Conservation (phyloP, 2,329 filamentous ascomycete species). For the Gliomastix tumulicola region DNA sequence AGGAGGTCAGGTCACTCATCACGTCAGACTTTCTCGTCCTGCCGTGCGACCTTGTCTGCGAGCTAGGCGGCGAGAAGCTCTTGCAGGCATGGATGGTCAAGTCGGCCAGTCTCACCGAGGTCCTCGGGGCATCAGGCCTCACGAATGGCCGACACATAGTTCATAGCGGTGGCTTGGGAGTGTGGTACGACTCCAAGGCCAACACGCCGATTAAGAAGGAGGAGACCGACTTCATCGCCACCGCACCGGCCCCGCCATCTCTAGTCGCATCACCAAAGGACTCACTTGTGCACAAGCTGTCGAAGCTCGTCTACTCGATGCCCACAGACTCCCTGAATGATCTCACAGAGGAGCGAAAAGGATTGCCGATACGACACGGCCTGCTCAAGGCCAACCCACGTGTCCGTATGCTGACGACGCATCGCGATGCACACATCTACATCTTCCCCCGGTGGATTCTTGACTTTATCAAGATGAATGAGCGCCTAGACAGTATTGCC, state of each 20-base stretch:
- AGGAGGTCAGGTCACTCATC: constrained; percentile 72
- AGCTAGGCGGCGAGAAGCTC: constrained; percentile 74
- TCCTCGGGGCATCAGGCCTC: constrained; percentile 39
- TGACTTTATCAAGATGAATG: constrained; percentile 73
- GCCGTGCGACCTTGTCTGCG: constrained; percentile 90
- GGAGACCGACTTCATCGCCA: constrained; percentile 87
- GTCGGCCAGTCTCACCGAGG: constrained; percentile 60
- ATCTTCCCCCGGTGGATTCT: constrained; percentile 89
- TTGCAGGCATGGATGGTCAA: constrained; percentile 90
- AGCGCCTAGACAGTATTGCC: constrained; percentile 77
- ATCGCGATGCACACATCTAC: constrained; percentile 91
- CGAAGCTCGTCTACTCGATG: constrained; percentile 77
- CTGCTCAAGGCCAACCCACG: constrained; percentile 69
- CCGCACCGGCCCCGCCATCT: constrained; percentile 56
- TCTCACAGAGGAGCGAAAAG: constrained; percentile 66
- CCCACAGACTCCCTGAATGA: constrained; percentile 88
- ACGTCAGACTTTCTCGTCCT: constrained; percentile 83
- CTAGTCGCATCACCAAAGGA: constrained; percentile 38
- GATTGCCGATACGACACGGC: constrained; percentile 67
- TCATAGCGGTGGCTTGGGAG: constrained; percentile 72
- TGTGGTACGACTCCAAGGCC: constrained; percentile 83
- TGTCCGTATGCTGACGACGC: constrained; percentile 73
- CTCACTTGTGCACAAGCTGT: constrained; percentile 61
- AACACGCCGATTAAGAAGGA: constrained; percentile 77
- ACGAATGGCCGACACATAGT: constrained; percentile 26